These are phyloP conservation scores for Pichia sp. DNA, from an alignment of 1,139 yeast species.

Conservation along the genomic window DNA sequence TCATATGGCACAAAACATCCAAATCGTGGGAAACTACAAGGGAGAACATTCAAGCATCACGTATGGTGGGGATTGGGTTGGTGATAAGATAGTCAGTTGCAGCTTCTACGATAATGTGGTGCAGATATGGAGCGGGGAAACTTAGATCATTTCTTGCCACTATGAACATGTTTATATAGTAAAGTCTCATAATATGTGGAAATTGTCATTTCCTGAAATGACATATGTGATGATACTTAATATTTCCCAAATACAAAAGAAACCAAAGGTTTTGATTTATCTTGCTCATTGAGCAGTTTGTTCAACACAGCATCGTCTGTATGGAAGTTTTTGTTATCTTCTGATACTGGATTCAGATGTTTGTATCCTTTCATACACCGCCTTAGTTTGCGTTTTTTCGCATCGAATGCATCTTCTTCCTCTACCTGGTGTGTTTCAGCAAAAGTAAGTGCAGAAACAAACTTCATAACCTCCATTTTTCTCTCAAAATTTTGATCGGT, in stretches of 20 bases:
- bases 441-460: slow-evolving; percentile 38
- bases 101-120: slow-evolving; percentile 85
- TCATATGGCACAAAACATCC: slow-evolving; percentile 36
- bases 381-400: slow-evolving; percentile 27
- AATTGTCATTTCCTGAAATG: neutral
- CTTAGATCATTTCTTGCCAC: neutral
- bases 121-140: slow-evolving; percentile 54
- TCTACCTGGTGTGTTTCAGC: slow-evolving; percentile 31
- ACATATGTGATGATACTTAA: slow-evolving; percentile 4
- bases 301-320: slow-evolving; percentile 30
- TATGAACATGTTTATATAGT: slow-evolving; percentile 1
- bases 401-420: slow-evolving; percentile 20
- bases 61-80: slow-evolving; percentile 89
- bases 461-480: slow-evolving; percentile 25
- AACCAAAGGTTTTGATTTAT: slow-evolving; percentile 21
- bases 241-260: slow-evolving; percentile 28
- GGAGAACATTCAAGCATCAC: slow-evolving; percentile 87
- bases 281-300: slow-evolving; percentile 23
- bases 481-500: slow-evolving; percentile 23
- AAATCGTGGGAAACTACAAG: slow-evolving; percentile 50
- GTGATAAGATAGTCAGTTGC: slow-evolving; percentile 61
- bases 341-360: slow-evolving; percentile 50
- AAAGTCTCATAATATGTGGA: no score
- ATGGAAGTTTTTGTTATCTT: neutral
- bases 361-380: slow-evolving; percentile 57